Base-by-base conservation (phyloP, 139 green algal species). In the Chlorokybus atmophyticus region DNA sequence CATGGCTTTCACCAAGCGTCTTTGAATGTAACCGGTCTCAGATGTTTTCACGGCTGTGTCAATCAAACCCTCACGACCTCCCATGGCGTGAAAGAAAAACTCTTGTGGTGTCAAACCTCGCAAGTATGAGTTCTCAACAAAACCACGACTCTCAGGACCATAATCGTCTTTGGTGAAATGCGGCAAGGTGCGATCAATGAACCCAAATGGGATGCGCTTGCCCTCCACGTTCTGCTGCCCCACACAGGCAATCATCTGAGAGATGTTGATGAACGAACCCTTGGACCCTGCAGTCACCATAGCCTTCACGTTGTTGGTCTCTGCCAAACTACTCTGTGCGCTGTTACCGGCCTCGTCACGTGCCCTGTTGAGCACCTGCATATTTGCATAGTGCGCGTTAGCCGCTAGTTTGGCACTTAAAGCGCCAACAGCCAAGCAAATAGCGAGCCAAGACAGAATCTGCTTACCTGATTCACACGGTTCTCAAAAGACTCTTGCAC, bases 21-120 rank as follows among this genome's bases (percentile, higher is more conserved):
- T 32, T 49, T 76, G 64, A 27, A 78, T 78, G 49, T 78, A 95
- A 50, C 83, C 85, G 4, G 82, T 92, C 42, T 74, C 78, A 25
- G 82, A 79, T 3, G 91, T 97, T 77, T 99, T 99, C 17, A 98
- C 88, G 23, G 92, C 92, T 2, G 92, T 99, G 68, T 99, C 92
- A 57, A 98, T 99, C 27, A 99, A 76, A 65, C 92, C 92, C 79
- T 98, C 92, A 3, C 92, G 85, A 19, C 92, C 92, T 59, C 89
- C 91, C 91, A 98, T 98, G 41, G 92, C 91, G 66, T 99, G 92
- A 74, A 99, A 98, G 80, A 95, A 99, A 60, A 99, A 94, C 82
- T 99, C 92, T 79, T 93, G 71, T 21, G 91, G 91, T 7, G 88
- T 95, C 21, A 98, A 78, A 0, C 91, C 91, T 6, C 79, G 64